Base-by-base conservation (phyloP, 2,329 filamentous ascomycete genomes). In the Nigrograna mackinnonii region DNA sequence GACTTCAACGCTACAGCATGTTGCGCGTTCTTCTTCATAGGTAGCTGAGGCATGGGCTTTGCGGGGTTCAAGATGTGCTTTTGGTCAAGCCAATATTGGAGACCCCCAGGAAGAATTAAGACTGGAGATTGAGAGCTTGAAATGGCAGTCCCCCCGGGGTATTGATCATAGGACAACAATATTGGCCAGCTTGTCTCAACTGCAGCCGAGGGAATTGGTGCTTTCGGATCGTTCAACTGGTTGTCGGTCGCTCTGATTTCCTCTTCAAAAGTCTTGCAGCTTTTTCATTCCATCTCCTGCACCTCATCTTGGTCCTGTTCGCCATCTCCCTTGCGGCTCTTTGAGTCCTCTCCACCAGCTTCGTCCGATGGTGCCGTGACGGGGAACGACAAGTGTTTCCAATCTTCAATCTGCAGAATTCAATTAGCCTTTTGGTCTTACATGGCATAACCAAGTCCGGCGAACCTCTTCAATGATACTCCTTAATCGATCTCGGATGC, bases 381-480 rank as follows among this genome's bases (percentile, higher is more conserved):
- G 4, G 77, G 76, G 49, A 90, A 91, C 64, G 89, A 89, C 21
- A 95, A 73, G 62, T 92, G 86, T 60, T 91, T 94, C 89, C 90
- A 95, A 63, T 95, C 90, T 70, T 95, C 90, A 35, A 60, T 67
- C 60, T 68, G 36, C 7, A 39, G 26, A 20, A 19, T 48, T 35
- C 39, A 36, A 17, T 7, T 21, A 32, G 12, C n/a, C 24, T 36
- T 16, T 35, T 5, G n/a, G 9, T 19, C 33, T 33, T 22, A 2
- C 13, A 16, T n/a, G 17, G 14, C 3, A 11, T 4, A 35, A n/a
- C 22, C n/a, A 14, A 9, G 26, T 12, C 5, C 16, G 6, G 54
- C 59, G 55, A 53, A 95, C 81, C 74, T 99, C 94, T 69, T 97
- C 94, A 11, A 91, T 96, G 30, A 97, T 89, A 47, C 87, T 92